phyloP scores from a whole-genome alignment of 768 basidiomycete genomes.

The Tylopilus intermedius region DNA sequence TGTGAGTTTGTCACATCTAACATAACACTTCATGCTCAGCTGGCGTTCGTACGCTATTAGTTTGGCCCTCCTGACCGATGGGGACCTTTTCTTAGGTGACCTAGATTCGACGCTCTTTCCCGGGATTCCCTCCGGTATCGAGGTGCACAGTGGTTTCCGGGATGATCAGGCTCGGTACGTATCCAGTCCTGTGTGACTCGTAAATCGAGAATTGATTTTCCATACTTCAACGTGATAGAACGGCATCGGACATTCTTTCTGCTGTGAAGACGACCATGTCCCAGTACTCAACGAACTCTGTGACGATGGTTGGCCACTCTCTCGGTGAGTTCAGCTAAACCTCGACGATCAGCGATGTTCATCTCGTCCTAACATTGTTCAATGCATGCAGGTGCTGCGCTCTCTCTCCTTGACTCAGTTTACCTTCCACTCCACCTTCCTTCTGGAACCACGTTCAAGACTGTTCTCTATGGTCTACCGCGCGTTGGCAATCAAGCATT shows the following conservation, averaged over 20 bases:
- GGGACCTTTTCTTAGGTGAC: constrained; percentile 24
- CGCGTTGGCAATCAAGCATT: constrained; percentile 53
- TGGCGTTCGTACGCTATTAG: constrained; percentile 18
- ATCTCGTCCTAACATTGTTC: not conserved
- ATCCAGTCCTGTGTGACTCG: not conserved
- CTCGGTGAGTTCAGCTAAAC: constrained; percentile 24
- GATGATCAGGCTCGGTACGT: constrained; percentile 40
- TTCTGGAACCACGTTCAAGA: constrained; percentile 22
- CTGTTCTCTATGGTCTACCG: constrained; percentile 33
- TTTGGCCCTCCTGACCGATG: constrained; percentile 37
- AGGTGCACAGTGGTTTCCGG: constrained; percentile 44
- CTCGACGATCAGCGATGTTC: not conserved
- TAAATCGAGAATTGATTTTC: not conserved
- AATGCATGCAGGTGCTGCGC: constrained; percentile 27
- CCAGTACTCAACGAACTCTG: constrained; percentile 27
- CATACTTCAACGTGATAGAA: constrained; percentile 33
- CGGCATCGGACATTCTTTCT: constrained; percentile 35
- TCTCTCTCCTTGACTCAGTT: constrained; percentile 32
- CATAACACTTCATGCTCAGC: constrained; percentile 17
- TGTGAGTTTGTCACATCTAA: constrained; percentile 42
- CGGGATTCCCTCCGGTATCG: constrained; percentile 34
- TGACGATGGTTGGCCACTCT: constrained; percentile 45
- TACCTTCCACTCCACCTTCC: constrained; percentile 34
- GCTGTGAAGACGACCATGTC: constrained; percentile 39
- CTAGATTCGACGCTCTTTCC: constrained; percentile 45